A percentile compares a stretch with the other conserved stretches of the same genome.
Conservation (phyloP, 2,329 filamentous ascomycete species). For the Aspergillus piperis region DNA sequence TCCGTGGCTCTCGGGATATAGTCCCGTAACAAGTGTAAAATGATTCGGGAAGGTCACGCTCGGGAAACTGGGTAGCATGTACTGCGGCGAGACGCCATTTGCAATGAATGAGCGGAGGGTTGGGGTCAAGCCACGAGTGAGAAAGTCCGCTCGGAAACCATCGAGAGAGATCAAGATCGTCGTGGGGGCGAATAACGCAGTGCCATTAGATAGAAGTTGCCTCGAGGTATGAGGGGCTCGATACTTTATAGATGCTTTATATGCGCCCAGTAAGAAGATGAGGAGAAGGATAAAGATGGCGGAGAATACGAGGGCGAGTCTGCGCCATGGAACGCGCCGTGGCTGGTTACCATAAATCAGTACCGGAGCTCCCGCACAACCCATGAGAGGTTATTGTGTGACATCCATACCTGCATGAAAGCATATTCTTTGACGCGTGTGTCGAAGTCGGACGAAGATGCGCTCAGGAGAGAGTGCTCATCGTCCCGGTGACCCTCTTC, state of each 20-base stretch:
- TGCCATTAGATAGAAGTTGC: conserved; percentile 69
- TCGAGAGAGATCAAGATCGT: conserved; percentile 93
- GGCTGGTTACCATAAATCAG: conserved; percentile 16
- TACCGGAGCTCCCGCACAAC: not conserved
- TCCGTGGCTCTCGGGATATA: conserved; percentile 91
- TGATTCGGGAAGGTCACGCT: conserved; percentile 97
- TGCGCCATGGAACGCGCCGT: conserved; percentile 31
- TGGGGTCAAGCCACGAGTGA: conserved; percentile 80
- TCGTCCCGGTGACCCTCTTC: conserved; percentile 68
- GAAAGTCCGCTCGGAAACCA: conserved; percentile 92
- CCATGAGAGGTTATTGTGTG: not conserved
- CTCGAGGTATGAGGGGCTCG: conserved; percentile 28
- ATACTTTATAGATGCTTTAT: conserved; percentile 52
- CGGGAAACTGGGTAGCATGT: conserved; percentile 93
- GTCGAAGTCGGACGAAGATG: conserved; percentile 52
- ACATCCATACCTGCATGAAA: conserved; percentile 29
- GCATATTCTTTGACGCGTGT: conserved; percentile 36
- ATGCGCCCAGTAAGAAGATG: conserved; percentile 58
- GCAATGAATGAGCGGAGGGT: conserved; percentile 75
- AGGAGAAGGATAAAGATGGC: conserved; percentile 56
- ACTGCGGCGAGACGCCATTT: conserved; percentile 83
- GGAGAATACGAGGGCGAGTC: conserved; percentile 43
- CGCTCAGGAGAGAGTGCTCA: conserved; percentile 17
- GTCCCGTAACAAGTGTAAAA: conserved; percentile 86
- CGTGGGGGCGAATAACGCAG: conserved; percentile 83